Conservation (phyloP, 257 asterid species). For the Gentiana macrophylla region DNA sequence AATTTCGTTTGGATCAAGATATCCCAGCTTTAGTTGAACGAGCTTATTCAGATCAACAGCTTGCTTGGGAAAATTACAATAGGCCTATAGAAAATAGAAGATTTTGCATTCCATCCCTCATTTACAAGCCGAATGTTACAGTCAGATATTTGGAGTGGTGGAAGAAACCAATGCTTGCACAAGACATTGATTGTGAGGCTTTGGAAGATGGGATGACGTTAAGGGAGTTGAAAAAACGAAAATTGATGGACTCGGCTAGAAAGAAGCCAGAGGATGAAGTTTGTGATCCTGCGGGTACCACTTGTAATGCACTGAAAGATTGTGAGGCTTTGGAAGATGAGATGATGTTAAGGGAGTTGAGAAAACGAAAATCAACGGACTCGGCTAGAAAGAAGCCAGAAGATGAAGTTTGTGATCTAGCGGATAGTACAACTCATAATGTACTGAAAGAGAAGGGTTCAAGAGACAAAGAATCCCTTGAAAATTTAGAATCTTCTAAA, state of each 20-base stretch:
- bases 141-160: slow-evolving; percentile 6
- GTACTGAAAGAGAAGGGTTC: not conserved
- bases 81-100: not conserved
- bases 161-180: slow-evolving; percentile 1
- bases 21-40: slow-evolving; percentile 15
- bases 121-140: slow-evolving; percentile 6
- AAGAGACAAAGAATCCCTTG: no score
- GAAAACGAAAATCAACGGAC: not conserved
- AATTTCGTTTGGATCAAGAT: slow-evolving; percentile 42
- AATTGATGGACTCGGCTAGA: not conserved
- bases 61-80: slow-evolving; percentile 12
- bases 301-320: not conserved
- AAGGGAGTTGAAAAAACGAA: not conserved
- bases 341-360: not conserved
- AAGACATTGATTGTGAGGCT: no score
- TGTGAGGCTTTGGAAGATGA: not conserved
- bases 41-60: not conserved
- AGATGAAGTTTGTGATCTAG: not conserved
- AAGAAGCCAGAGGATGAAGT: not conserved
- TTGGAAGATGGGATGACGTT: not conserved
- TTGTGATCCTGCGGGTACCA: not conserved
- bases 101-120: slow-evolving; percentile 4
- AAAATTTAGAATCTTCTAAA: no score
- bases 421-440: not conserved
- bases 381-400: not conserved